Evolutionary conservation across 2,329 filamentous ascomycete species (phyloP), one percentile per base, ranked within the genome.

Genomic region (Ophiosphaerella herpotricha): DNA sequence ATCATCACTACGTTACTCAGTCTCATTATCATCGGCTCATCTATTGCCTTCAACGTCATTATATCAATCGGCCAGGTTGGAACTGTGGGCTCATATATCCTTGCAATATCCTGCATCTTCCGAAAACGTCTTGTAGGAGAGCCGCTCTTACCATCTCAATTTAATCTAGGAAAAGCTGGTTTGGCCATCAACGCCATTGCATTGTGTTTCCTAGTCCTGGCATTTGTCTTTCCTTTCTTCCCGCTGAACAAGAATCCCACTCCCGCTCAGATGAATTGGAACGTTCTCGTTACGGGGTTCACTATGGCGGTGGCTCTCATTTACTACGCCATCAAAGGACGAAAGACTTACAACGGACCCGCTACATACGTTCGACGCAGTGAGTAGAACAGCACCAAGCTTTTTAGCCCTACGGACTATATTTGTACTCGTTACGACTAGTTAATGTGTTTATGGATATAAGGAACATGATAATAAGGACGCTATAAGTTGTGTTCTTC

Each of bases 91-190:
- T 57, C 56, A 7, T 57, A 63, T 44, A 52, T 58, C 14, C 54
- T 80, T 8, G 76, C 76, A 1, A 80, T 80, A 35, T 64, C 64
- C 18, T 80, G 77, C 55, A 63, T 80, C 9, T 50, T 75, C 5
- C 57, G 75, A 7, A 77, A 76, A 42, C 74, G 77, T 4, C 52
- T 78, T 29, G 70, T 70, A 7, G 61, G 69, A 9, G 68, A 79
- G 43, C 58, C 68, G 4, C 70, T 80, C 3, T 75, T 78, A 5
- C 68, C 68, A 1, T 70, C 74, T 2, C 72, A 72, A 12, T 81
- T 76, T 71, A 73, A 70, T 13, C 68, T 81, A 4, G 78, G 78
- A 9, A 63, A 59, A 18, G 74, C 61, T 41, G 77, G 78, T 4
- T 54, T 77, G 43, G 52, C 63, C 2, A 60, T 79, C 54, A 79